These are phyloP conservation scores for Santalum album DNA, from an alignment of 164 flowering plant genomes.

Conservation along the genomic window DNA sequence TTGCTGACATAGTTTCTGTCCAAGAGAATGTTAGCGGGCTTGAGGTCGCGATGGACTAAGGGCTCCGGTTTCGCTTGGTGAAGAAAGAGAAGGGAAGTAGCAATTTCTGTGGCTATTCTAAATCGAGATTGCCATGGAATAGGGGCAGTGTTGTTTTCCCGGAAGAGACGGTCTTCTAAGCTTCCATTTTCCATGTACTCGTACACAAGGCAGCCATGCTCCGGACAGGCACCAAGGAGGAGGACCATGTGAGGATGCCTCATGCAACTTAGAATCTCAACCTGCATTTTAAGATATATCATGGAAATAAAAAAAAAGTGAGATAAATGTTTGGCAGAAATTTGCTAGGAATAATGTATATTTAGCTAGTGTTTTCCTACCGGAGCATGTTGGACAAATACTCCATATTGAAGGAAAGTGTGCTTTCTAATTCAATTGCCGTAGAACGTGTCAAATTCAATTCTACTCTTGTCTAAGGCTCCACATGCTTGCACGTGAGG, in stretches of 20 bases:
- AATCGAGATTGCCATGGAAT: slow-evolving; percentile 46
- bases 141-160: slow-evolving; percentile 35
- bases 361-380: too few species aligned
- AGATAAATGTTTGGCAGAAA: too few species aligned
- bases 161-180: slow-evolving; percentile 46
- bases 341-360: too few species aligned
- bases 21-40: slow-evolving; percentile 62
- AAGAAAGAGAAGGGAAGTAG: slow-evolving; percentile 45
- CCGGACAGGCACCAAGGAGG: slow-evolving; percentile 58
- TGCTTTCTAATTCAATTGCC: too few species aligned
- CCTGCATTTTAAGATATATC: slow-evolving; percentile 17
- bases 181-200: slow-evolving; percentile 60
- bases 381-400: too few species aligned
- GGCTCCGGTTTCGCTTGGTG: slow-evolving; percentile 55
- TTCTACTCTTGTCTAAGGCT: too few species aligned
- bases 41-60: slow-evolving; percentile 60
- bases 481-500: too few species aligned
- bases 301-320: neutral
- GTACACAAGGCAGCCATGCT: slow-evolving; percentile 53
- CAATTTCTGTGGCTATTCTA: slow-evolving; percentile 46
- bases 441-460: too few species aligned
- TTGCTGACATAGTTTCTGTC: slow-evolving; percentile 36
- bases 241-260: slow-evolving; percentile 61
- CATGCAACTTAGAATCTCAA: slow-evolving; percentile 44
- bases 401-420: too few species aligned